Evolutionary conservation across 768 basidiomycete genomes (phyloP).

Genomic region (Pseudohyphozyma bogoriensis): DNA sequence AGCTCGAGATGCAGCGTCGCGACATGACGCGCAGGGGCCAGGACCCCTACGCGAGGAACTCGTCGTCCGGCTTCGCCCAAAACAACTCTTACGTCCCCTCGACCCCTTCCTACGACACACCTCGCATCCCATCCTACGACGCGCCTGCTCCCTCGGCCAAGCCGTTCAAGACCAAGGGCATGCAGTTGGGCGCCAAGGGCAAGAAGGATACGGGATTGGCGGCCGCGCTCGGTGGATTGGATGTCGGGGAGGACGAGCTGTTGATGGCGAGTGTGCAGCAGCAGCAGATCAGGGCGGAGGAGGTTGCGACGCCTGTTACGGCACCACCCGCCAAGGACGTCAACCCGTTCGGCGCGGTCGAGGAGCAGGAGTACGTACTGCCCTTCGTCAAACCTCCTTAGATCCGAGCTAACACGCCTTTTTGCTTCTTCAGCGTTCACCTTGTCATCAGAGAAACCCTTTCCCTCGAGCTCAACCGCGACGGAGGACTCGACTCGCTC

Average conservation of each 20-base stretch:
- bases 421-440: conserved; percentile 55
- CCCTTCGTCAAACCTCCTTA: background rate
- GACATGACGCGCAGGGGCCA: conserved; percentile 71
- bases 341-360: conserved; percentile 55
- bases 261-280: conserved; percentile 13
- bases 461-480: conserved; percentile 68
- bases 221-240: conserved; percentile 75
- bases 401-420: background rate
- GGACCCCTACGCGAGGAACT: conserved; percentile 32
- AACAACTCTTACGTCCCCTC: background rate
- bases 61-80: conserved; percentile 13
- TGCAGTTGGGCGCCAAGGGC: conserved; percentile 92
- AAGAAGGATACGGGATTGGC: conserved; percentile 51
- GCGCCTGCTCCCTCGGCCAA: conserved; percentile 7
- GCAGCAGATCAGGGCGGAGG: background rate
- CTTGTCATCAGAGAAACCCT: conserved; percentile 73
- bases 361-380: conserved; percentile 56
- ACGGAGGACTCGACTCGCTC: conserved; percentile 81
- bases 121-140: conserved; percentile 19
- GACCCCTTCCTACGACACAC: conserved; percentile 14
- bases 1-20: conserved; percentile 92
- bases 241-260: conserved; percentile 29
- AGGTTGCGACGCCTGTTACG: too few species aligned
- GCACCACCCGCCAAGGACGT: conserved; percentile 39
- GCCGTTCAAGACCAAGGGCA: conserved; percentile 83